phyloP scores from a whole-genome alignment of 1,284 basidiomycete genomes.

The Ustilago cynodontis region DNA sequence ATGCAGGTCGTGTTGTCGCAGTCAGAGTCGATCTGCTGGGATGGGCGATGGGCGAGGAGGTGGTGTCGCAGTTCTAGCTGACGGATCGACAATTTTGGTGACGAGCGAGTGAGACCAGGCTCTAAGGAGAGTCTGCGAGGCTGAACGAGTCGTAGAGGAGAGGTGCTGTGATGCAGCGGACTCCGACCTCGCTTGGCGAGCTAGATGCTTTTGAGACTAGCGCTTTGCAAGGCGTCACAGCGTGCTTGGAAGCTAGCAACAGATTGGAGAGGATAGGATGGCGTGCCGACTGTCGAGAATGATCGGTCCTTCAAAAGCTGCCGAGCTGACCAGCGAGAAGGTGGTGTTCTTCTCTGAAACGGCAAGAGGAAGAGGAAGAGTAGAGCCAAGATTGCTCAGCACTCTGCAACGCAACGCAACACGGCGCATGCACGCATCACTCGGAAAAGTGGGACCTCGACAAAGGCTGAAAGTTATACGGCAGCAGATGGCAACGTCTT shows the following conservation, averaged over 20 bases:
- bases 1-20: not conserved
- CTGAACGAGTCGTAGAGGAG: too few species aligned
- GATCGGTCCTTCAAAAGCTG: not conserved
- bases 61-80: too few species aligned
- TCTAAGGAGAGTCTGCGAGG: too few species aligned
- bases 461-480: not conserved
- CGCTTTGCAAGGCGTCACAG: not conserved
- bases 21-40: not conserved
- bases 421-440: constrained; percentile 5
- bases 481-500: constrained; percentile 14
- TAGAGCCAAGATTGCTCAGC: not conserved
- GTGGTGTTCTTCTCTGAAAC: not conserved
- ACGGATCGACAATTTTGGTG: too few species aligned
- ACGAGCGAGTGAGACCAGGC: too few species aligned
- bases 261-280: not conserved
- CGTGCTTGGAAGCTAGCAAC: not conserved
- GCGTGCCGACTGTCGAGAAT: not conserved
- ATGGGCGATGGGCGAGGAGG: too few species aligned
- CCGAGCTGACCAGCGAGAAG: not conserved
- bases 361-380: not conserved
- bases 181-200: too few species aligned
- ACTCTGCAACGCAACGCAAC: not conserved
- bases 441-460: not conserved
- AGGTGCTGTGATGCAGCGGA: too few species aligned
- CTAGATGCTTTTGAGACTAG: not conserved